Evolutionary conservation across 192 early-diverging fungal genomes (phyloP).

Genomic region (Rhizophlyctis rosea): DNA sequence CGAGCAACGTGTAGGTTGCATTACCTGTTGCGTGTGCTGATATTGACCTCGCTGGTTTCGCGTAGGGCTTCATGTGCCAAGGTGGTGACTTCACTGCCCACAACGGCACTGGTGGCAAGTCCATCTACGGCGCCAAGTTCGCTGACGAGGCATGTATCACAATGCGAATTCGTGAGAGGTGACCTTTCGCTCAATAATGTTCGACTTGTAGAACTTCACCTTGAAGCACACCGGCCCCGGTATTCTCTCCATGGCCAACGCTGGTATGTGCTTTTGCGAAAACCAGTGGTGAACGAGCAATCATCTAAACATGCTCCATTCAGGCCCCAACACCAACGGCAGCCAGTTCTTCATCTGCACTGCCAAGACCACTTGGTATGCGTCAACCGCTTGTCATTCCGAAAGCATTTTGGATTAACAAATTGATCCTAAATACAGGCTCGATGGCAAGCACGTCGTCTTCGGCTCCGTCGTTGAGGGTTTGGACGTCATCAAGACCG

Average conservation of each 20-base stretch:
- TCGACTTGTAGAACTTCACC: constrained; percentile 81
- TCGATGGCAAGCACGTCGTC: constrained; percentile 51
- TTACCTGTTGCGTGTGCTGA: too few species aligned
- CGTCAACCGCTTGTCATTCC: constrained; percentile 56
- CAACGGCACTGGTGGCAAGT: constrained; percentile 87
- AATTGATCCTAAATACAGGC: constrained; percentile 6
- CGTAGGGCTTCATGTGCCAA: constrained; percentile 67
- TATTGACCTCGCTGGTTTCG: too few species aligned
- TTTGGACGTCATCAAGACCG: constrained; percentile 58
- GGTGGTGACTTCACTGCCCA: constrained; percentile 59
- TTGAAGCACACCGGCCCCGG: constrained; percentile 75
- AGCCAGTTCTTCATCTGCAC: constrained; percentile 83
- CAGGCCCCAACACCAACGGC: constrained; percentile 44
- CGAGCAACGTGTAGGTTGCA: too few species aligned
- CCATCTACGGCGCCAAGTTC: constrained; percentile 76
- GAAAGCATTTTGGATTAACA: constrained; percentile 66
- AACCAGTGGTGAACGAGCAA: too few species aligned
- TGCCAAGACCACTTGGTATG: constrained; percentile 70
- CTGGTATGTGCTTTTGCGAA: too few species aligned
- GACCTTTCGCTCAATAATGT: too few species aligned
- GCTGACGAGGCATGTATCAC: constrained; percentile 84
- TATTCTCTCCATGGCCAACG: constrained; percentile 52
- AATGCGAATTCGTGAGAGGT: constrained; percentile 43
- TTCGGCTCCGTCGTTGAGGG: constrained; percentile 51
- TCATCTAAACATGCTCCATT: too few species aligned